These are phyloP conservation scores for Ceratopteris richardii DNA, from an alignment of 75 land plant species.

Conservation along the genomic window DNA sequence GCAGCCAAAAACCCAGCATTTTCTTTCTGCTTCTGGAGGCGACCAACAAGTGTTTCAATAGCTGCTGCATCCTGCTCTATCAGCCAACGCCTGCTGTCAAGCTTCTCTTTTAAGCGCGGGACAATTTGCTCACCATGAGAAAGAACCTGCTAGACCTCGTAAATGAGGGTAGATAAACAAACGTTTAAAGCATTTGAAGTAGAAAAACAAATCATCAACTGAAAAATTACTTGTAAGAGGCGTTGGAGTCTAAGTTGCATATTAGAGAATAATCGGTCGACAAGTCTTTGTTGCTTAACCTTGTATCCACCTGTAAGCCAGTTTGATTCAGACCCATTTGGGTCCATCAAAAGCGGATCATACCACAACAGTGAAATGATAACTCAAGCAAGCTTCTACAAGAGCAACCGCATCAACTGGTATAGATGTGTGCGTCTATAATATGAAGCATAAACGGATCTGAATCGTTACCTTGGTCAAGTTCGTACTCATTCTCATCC, in stretches of 20 bases:
- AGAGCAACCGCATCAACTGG: too few relatives aligned
- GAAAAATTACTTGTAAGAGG: conserved; percentile 51
- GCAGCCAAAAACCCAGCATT: conserved; percentile 77
- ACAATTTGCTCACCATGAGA: conserved; percentile 92
- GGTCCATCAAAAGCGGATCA: too few relatives aligned
- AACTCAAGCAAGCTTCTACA: too few relatives aligned
- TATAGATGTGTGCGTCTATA: too few relatives aligned
- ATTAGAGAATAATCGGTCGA: conserved; percentile 76
- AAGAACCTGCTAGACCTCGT: conserved; percentile 40
- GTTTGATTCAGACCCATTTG: too few relatives aligned
- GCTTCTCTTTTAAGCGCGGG: conserved; percentile 79
- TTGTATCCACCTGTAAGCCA: conserved; percentile 60
- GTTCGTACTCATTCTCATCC: conserved; percentile 64
- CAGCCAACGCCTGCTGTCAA: conserved; percentile 58
- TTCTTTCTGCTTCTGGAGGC: conserved; percentile 75
- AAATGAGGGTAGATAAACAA: neutral
- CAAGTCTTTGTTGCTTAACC: conserved; percentile 71
- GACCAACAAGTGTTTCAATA: conserved; percentile 59
- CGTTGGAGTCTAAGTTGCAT: conserved; percentile 80
- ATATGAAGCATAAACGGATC: too few relatives aligned
- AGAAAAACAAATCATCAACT: too few relatives aligned
- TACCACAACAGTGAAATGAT: too few relatives aligned
- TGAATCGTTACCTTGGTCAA: conserved; percentile 81
- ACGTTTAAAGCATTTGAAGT: too few relatives aligned
- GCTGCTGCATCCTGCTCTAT: conserved; percentile 42